Percentiles rank a stretch among this genome's conserved stretches.
Evolutionary conservation across 2,329 filamentous ascomycete species (phyloP).

Genomic region (Fusarium metavorans): DNA sequence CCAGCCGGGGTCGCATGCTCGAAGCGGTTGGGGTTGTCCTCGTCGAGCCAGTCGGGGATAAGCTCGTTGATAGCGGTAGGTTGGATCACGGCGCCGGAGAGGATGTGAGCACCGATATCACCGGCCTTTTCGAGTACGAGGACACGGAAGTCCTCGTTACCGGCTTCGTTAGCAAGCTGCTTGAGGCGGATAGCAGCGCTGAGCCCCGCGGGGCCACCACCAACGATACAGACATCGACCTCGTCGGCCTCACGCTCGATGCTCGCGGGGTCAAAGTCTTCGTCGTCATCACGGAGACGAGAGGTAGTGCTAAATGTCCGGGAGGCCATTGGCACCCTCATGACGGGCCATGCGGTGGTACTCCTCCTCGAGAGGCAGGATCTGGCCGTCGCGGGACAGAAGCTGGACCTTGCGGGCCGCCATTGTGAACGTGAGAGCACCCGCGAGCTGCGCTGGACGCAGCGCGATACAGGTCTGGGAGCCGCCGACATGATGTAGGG

Average conservation of each 20-base stretch:
- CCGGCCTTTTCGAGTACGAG: conserved; percentile 94
- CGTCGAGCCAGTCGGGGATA: conserved; percentile 91
- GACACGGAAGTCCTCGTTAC: conserved; percentile 96
- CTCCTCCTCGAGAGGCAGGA: conserved; percentile 25
- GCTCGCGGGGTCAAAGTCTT: conserved; percentile 72
- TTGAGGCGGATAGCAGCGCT: conserved; percentile 94
- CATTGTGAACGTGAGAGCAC: conserved; percentile 47
- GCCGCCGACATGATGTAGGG: conserved; percentile 48
- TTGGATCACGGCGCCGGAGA: conserved; percentile 96
- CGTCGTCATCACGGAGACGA: conserved; percentile 43
- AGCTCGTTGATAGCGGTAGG: conserved; percentile 90
- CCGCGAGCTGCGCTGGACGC: conserved; percentile 54
- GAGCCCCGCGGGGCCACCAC: conserved; percentile 93
- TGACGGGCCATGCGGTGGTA: conserved; percentile 31
- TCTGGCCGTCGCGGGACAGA: conserved; percentile 37
- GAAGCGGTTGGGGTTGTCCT: conserved; percentile 90
- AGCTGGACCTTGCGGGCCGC: conserved; percentile 40
- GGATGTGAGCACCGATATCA: conserved; percentile 92
- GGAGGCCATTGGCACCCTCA: conserved; percentile 35
- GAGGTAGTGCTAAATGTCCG: conserved; percentile 54
- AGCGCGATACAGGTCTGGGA: conserved; percentile 53
- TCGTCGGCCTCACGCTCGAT: conserved; percentile 91
- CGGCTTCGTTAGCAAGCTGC: conserved; percentile 92
- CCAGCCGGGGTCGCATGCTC: conserved; percentile 87
- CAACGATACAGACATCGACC: conserved; percentile 97